Conservation (phyloP, 169 alveolate genomes). For the Theileria luwenshuni region DNA sequence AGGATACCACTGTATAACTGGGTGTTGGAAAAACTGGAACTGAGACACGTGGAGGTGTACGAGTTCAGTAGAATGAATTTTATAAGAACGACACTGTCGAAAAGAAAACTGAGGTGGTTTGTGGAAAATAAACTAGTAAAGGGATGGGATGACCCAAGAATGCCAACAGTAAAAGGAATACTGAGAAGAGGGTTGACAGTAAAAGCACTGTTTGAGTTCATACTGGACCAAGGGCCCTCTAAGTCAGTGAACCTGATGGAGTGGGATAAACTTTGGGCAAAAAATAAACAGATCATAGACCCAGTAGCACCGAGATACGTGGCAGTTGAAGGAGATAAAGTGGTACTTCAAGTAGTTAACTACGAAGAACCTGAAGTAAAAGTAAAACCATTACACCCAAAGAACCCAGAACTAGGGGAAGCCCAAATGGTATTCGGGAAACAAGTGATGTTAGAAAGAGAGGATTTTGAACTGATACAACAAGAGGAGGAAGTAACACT, state of each 20-base stretch:
- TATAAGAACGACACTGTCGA: conserved; percentile 93
- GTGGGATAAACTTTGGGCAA: conserved; percentile 99
- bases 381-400: conserved; percentile 89
- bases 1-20: conserved; percentile 94
- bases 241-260: conserved; percentile 96
- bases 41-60: conserved; percentile 89
- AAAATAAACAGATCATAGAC: conserved; percentile 92
- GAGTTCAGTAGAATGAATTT: conserved; percentile 94
- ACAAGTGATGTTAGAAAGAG: conserved; percentile 84
- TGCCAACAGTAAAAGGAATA: conserved; percentile 98
- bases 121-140: conserved; percentile 91
- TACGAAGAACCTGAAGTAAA: conserved; percentile 45
- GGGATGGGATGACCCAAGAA: conserved; percentile 97
- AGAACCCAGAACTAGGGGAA: conserved; percentile 90
- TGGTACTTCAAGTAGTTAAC: conserved; percentile 58
- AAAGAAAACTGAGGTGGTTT: conserved; percentile 95
- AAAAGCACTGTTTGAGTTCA: conserved; percentile 94
- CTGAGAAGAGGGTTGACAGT: conserved; percentile 97
- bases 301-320: conserved; percentile 93
- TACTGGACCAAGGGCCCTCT: conserved; percentile 96
- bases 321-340: conserved; percentile 82
- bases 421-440: conserved; percentile 78
- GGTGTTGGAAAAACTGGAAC: conserved; percentile 85
- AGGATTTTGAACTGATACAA: conserved; percentile 87
- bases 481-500: conserved; percentile 94